Percentiles rank a stretch among this genome's conserved stretches.
phyloP scores from a whole-genome alignment of 2,329 filamentous ascomycete genomes.

The Shiraia bambusicola region DNA sequence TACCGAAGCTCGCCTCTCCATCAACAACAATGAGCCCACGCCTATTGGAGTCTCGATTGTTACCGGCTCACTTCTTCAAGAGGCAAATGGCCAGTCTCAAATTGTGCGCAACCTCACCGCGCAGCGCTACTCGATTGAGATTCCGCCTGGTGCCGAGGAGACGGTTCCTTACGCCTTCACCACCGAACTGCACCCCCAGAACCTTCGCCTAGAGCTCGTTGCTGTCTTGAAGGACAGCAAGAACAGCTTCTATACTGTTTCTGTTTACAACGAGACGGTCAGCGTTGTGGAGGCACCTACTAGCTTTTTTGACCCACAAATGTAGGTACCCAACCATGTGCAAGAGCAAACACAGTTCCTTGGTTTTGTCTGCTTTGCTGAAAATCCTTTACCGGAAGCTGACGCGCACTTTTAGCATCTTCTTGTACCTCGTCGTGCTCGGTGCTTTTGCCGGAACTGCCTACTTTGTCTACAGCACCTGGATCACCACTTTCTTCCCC shows the following conservation, averaged over 20 bases:
- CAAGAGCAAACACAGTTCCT: constrained; percentile 1
- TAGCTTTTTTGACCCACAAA: constrained; percentile 91
- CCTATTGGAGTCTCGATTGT: constrained; percentile 76
- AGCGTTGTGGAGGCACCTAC: constrained; percentile 86
- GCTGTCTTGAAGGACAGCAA: constrained; percentile 70
- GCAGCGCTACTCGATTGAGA: constrained; percentile 69
- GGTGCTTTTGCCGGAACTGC: constrained; percentile 74
- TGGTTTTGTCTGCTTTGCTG: neutral
- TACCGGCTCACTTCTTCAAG: constrained; percentile 69
- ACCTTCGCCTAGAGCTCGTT: constrained; percentile 74
- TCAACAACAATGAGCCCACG: constrained; percentile 79
- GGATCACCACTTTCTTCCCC: constrained; percentile 94
- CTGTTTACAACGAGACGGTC: constrained; percentile 79
- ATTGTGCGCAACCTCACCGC: constrained; percentile 84
- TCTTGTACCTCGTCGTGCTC: constrained; percentile 91
- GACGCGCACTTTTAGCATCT: constrained; percentile 65
- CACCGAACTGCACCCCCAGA: constrained; percentile 90
- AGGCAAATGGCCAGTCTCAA: constrained; percentile 55
- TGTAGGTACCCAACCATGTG: constrained; percentile 60
- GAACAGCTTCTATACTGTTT: constrained; percentile 72
- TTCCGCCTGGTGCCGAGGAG: constrained; percentile 75
- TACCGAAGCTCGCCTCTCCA: constrained; percentile 77
- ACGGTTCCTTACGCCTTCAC: constrained; percentile 80
- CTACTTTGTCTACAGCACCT: constrained; percentile 98
- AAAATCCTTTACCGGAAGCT: constrained; percentile 7